Evolutionary conservation across 2,329 filamentous ascomycete genomes (phyloP).

Genomic region (Xylaria sp.): DNA sequence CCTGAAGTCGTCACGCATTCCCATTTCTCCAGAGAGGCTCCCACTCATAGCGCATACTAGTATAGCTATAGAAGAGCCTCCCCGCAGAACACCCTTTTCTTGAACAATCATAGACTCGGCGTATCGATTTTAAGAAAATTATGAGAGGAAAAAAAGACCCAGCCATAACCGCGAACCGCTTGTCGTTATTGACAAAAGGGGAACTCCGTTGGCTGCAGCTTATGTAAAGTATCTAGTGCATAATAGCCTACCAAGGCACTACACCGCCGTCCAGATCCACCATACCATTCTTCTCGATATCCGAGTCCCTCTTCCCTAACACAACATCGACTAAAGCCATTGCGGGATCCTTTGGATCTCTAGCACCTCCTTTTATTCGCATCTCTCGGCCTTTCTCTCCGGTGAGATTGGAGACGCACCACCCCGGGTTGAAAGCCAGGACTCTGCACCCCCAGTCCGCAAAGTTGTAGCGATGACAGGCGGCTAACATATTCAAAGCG

Average conservation of each 20-base stretch:
- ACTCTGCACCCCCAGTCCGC: slow-evolving; percentile 49
- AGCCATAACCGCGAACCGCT: no score
- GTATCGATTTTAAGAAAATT: no score
- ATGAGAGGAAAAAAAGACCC: no score
- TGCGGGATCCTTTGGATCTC: slow-evolving; percentile 47
- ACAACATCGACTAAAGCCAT: slow-evolving; percentile 44
- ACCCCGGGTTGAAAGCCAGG: slow-evolving; percentile 51
- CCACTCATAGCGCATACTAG: no score
- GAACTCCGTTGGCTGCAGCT: no score
- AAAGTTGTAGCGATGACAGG: slow-evolving; percentile 46
- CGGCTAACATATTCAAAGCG: slow-evolving; percentile 53
- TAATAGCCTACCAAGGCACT: slow-evolving; percentile 36
- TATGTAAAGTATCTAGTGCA: no score
- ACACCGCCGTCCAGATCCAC: slow-evolving; percentile 42
- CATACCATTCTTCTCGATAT: slow-evolving; percentile 42
- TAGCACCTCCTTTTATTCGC: slow-evolving; percentile 40
- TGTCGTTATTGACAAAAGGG: no score
- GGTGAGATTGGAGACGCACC: slow-evolving; percentile 50
- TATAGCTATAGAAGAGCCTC: no score
- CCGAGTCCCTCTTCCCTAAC: slow-evolving; percentile 46
- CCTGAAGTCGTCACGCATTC: no score
- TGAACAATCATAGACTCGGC: no score
- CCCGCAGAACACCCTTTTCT: no score
- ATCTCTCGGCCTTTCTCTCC: slow-evolving; percentile 46
- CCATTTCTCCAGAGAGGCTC: no score